Conservation (phyloP, 495 filamentous ascomycete species). For the Collariella sp. region DNA sequence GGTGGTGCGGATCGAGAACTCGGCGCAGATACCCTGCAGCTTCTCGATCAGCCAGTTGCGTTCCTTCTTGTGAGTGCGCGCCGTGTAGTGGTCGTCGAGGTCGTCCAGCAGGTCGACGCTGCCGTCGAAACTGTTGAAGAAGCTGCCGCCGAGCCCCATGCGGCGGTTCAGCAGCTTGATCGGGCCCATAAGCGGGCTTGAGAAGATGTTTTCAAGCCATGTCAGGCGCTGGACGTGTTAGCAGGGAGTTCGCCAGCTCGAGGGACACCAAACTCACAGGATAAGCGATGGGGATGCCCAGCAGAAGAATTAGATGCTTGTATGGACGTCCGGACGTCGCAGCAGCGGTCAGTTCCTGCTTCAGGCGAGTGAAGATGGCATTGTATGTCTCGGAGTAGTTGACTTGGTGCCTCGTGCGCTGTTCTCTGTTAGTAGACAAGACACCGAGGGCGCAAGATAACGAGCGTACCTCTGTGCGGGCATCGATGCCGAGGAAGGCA, state of each 20-base stretch:
- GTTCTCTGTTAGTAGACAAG: slow-evolving; percentile 6
- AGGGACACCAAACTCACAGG: slow-evolving; percentile 40
- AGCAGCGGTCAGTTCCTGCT: slow-evolving; percentile 51
- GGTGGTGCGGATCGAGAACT: slow-evolving; percentile 68
- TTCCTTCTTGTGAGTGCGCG: slow-evolving; percentile 83
- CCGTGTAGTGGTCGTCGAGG: slow-evolving; percentile 91
- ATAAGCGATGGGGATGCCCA: slow-evolving; percentile 92
- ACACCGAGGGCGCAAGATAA: not conserved
- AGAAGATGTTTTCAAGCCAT: slow-evolving; percentile 85
- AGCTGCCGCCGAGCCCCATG: slow-evolving; percentile 69
- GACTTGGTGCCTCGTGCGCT: slow-evolving; percentile 80
- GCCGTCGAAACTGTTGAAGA: slow-evolving; percentile 93
- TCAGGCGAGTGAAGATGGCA: slow-evolving; percentile 62
- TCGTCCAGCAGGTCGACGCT: slow-evolving; percentile 86
- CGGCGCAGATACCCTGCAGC: slow-evolving; percentile 62
- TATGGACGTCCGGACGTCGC: slow-evolving; percentile 48
- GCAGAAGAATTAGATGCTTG: slow-evolving; percentile 73
- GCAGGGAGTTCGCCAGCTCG: not conserved
- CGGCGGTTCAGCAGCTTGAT: slow-evolving; percentile 85
- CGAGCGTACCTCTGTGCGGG: slow-evolving; percentile 56
- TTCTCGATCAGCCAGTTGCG: slow-evolving; percentile 63
- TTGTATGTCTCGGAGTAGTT: slow-evolving; percentile 89
- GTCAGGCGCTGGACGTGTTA: slow-evolving; percentile 56
- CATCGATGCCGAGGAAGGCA: slow-evolving; percentile 81
- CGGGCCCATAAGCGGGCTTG: slow-evolving; percentile 71